Percentiles rank a stretch among this genome's conserved stretches.
These are phyloP conservation scores for Medicago arabica DNA, from an alignment of 306 rosid genomes.

Conservation along the genomic window DNA sequence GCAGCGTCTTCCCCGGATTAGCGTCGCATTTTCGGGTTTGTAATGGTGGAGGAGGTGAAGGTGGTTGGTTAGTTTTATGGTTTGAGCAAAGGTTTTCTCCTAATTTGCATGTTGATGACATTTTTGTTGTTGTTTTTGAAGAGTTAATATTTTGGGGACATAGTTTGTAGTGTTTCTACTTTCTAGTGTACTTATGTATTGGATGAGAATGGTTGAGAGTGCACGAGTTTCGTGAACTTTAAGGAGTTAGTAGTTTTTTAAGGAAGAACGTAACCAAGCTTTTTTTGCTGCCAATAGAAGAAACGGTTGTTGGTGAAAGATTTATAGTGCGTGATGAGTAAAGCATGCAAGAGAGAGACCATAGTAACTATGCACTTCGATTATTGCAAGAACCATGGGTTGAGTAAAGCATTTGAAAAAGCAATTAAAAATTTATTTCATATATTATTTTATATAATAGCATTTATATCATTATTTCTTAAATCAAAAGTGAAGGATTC, in stretches of 20 bases:
- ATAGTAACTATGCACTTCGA: constrained; percentile 30
- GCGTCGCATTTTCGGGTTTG: constrained; percentile 43
- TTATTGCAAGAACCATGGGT: constrained; percentile 22
- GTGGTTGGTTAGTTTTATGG: constrained; percentile 24
- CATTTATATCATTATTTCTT: too few species aligned
- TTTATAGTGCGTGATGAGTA: constrained; percentile 55
- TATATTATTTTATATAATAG: too few species aligned
- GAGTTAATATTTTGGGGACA: constrained; percentile 27
- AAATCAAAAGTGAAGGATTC: too few species aligned
- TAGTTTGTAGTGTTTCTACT: background rate
- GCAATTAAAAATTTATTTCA: background rate
- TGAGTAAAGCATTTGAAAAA: background rate
- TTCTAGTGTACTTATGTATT: background rate
- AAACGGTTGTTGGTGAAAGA: constrained; percentile 24
- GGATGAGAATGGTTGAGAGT: constrained; percentile 2
- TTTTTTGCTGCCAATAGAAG: constrained; percentile 48
- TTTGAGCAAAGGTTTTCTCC: constrained; percentile 44
- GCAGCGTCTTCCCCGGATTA: constrained; percentile 28
- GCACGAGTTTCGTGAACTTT: constrained; percentile 53
- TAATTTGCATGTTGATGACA: constrained; percentile 51
- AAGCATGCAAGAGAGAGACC: constrained; percentile 33
- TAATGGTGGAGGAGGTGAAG: constrained; percentile 32
- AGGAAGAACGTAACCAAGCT: constrained; percentile 35
- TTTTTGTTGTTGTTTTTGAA: constrained; percentile 29
- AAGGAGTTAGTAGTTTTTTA: constrained; percentile 15